Evolutionary conservation across 768 basidiomycete species (phyloP), one percentile per base, ranked within the genome.

Genomic region (Mycena epipterygia): DNA sequence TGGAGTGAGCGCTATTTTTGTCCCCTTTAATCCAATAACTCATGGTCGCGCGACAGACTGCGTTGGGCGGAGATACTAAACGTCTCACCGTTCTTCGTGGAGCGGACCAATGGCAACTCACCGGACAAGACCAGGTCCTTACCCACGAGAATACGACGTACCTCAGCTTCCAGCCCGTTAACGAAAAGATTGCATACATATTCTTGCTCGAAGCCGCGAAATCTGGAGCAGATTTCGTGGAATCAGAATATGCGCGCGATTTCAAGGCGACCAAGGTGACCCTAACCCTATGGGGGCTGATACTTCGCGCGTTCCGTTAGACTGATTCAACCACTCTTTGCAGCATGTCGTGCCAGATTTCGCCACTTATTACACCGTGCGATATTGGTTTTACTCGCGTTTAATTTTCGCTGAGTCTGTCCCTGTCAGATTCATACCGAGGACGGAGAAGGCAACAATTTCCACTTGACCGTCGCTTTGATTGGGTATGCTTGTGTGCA

Each of bases 11-110:
- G 5, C 52, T 33, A 33, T 53, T 33, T 49, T 53, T 30, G 8
- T 53, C 29, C 52, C 29, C 52, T 3, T 53, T 4, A 16, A 53
- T 53, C 32, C 52, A 53, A 53, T 53, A 33, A 19, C 52, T 53
- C 4, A 53, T 53, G 52, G 52, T 53, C 27, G 29, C 17, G 52
- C 52, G 32, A 9, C 52, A 53, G 52, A 53, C 52, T 53, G 27
- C 52, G 30, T 33, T 53, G 48, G 48, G 48, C 48, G 16, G 48
- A 49, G 4, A 49, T 16, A 53, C 29, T 53, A 3, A 33, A 53
- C 52, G 52, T 53, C 52, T 53, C 52, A 53, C 52, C 32, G 52
- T 53, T 53, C 5, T 53, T 21, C 52, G 52, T 53, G 52, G 52
- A 53, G 52, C 52, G 52, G 52, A 53, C 52, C 6, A 53, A 21